phyloP scores from a whole-genome alignment of 148 eudicot genomes.

The Hydrangea macrophylla region DNA sequence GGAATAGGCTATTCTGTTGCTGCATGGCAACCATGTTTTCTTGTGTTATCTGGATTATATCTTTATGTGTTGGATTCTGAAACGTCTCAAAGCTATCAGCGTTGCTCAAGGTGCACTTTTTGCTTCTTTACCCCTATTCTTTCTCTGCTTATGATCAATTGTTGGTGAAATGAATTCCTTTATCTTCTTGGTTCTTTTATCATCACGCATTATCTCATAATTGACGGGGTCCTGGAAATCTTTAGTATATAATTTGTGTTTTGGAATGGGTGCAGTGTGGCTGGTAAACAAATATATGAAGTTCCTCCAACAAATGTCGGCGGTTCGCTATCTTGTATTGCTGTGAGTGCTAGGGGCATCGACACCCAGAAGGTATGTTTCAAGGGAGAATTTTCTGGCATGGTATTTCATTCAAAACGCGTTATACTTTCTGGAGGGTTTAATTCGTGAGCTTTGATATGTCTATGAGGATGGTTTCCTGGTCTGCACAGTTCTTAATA shows the following conservation, averaged over 20 bases:
- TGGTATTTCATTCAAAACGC: background rate
- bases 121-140: background rate
- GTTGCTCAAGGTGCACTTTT: constrained; percentile 61
- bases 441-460: background rate
- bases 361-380: constrained; percentile 81
- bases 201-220: background rate
- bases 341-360: constrained; percentile 74
- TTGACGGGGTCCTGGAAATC: background rate
- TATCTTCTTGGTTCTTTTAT: background rate
- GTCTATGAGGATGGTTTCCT: background rate
- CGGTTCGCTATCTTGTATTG: constrained; percentile 71
- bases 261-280: constrained; percentile 69
- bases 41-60: constrained; percentile 73
- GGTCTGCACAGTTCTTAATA: background rate
- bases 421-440: background rate
- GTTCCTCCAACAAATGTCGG: constrained; percentile 85
- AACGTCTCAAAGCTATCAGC: constrained; percentile 57
- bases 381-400: constrained; percentile 5
- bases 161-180: background rate
- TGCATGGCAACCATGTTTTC: constrained; percentile 84
- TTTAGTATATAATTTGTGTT: constrained; percentile 1
- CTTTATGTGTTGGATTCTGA: constrained; percentile 82
- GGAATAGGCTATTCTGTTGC: constrained; percentile 98
- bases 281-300: constrained; percentile 94
- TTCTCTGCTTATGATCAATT: constrained; percentile 8